Evolutionary conservation across 192 early-diverging fungal genomes (phyloP).

Genomic region (Podila epigama): DNA sequence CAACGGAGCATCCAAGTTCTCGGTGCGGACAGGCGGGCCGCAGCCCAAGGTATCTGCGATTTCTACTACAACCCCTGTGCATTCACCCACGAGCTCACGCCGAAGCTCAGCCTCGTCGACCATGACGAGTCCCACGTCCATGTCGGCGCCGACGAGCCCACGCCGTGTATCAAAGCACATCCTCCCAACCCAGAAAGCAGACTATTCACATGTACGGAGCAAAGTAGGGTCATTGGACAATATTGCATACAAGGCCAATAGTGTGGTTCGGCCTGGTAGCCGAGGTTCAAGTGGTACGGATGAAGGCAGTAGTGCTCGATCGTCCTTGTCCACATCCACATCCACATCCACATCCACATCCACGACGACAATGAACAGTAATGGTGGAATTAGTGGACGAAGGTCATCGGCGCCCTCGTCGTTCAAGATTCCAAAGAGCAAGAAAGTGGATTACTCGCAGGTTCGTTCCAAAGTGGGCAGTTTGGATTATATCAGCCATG

Average conservation of each 20-base stretch:
- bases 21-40: background rate
- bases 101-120: conserved; percentile 6
- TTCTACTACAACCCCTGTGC: background rate
- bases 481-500: conserved; percentile 54
- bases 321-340: conserved; percentile 10
- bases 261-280: conserved; percentile 11
- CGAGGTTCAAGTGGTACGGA: conserved; percentile 8
- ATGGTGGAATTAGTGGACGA: background rate
- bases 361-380: conserved; percentile 2
- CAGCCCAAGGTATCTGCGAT: background rate
- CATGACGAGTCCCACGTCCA: conserved; percentile 16
- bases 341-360: conserved; percentile 23
- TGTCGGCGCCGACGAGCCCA: conserved; percentile 7
- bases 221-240: conserved; percentile 57
- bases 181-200: conserved; percentile 31
- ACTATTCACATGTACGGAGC: conserved; percentile 33
- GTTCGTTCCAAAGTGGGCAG: conserved; percentile 52
- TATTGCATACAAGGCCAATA: conserved; percentile 12
- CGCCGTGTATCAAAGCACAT: conserved; percentile 43
- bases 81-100: conserved; percentile 14
- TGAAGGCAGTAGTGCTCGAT: conserved; percentile 2
- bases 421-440: conserved; percentile 39
- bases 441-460: conserved; percentile 47
- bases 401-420: background rate
- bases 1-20: background rate